Evolutionary conservation across 2,329 filamentous ascomycete genomes (phyloP).

Genomic region (Fusarium xylarioides): DNA sequence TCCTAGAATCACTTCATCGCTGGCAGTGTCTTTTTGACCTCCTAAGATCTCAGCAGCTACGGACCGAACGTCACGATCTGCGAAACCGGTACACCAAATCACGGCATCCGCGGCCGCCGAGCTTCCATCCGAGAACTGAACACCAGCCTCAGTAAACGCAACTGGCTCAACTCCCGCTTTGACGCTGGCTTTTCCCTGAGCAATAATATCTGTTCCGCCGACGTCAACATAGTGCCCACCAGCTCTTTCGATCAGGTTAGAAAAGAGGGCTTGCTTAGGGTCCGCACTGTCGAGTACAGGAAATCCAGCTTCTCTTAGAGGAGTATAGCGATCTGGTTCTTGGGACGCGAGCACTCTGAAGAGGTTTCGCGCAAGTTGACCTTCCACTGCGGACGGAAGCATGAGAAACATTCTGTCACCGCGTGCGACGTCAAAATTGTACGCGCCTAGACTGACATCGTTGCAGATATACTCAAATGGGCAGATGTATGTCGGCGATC

Average conservation of each 20-base stretch:
- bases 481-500: constrained; percentile 31
- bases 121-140: constrained; percentile 19
- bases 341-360: constrained; percentile 12
- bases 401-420: constrained; percentile 16
- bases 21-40: not conserved
- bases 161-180: constrained; percentile 9
- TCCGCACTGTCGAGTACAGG: constrained; percentile 11
- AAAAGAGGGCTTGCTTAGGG: not conserved
- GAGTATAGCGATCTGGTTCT: constrained; percentile 16
- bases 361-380: constrained; percentile 1
- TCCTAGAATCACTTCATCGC: not conserved
- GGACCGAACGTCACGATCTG: constrained; percentile 6
- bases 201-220: constrained; percentile 4
- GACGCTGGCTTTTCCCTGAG: not conserved
- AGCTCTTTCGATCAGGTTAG: constrained; percentile 17
- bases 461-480: constrained; percentile 19
- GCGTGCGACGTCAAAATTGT: constrained; percentile 7
- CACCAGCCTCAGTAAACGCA: not conserved
- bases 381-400: not conserved
- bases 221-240: constrained; percentile 26
- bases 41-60: not conserved
- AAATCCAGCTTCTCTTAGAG: constrained; percentile 1
- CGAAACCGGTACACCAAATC: constrained; percentile 28
- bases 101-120: constrained; percentile 3
- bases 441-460: constrained; percentile 2